Evolutionary conservation across 305 asterid species (phyloP).

Genomic region (Solanum hybrid): DNA sequence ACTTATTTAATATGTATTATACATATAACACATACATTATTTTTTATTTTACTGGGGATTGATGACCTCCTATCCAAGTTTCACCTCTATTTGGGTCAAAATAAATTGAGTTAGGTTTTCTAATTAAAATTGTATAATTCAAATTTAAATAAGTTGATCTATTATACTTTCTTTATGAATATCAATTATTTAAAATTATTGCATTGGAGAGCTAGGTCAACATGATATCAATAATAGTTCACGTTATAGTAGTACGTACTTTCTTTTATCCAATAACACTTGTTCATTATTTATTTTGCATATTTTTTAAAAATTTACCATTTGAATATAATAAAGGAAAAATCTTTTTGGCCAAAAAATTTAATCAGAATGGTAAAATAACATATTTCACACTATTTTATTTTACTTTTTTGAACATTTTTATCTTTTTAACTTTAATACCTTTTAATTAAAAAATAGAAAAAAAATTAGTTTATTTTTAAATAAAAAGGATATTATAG

Average conservation of each 20-base stretch:
- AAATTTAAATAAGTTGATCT: neutral
- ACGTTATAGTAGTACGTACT: neutral
- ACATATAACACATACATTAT: neutral
- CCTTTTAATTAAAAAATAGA: too few relatives aligned
- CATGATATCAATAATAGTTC: neutral
- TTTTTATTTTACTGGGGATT: neutral
- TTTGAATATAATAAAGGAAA: too few relatives aligned
- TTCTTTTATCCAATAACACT: too few relatives aligned
- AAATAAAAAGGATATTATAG: too few relatives aligned
- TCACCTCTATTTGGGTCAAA: neutral
- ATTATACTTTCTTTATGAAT: neutral
- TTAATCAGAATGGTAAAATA: too few relatives aligned
- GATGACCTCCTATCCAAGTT: neutral
- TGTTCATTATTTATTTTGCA: fast-evolving
- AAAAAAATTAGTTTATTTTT: too few relatives aligned
- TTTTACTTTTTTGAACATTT: too few relatives aligned
- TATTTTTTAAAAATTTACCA: fast-evolving
- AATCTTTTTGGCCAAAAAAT: too few relatives aligned
- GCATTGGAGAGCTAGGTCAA: neutral
- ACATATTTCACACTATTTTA: too few relatives aligned
- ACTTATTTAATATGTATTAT: neutral
- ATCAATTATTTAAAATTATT: neutral
- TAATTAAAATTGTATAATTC: neutral
- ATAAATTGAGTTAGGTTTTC: neutral
- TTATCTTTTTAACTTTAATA: too few relatives aligned